Conservation (phyloP, 2,329 filamentous ascomycete genomes). For the Calonectria pseudoturangicola region DNA sequence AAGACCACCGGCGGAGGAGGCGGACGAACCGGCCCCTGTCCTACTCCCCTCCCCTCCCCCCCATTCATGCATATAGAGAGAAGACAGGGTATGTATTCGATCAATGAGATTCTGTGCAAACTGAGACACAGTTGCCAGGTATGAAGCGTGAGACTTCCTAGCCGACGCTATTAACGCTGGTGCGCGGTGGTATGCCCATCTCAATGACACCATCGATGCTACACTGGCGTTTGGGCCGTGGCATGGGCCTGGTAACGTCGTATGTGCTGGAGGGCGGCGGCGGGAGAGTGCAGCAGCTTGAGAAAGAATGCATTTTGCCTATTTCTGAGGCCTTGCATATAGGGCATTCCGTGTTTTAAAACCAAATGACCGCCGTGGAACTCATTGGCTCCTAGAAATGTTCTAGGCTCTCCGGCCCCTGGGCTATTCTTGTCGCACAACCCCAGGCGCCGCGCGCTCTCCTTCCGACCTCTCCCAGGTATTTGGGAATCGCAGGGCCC, state of each 20-base stretch:
- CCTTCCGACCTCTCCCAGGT: constrained; percentile 7
- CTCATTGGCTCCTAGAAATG: constrained; percentile 17
- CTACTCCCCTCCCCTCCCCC: background rate
- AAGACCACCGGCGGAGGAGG: background rate
- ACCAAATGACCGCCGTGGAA: background rate
- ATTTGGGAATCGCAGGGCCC: constrained; percentile 1
- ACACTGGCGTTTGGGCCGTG: constrained; percentile 7
- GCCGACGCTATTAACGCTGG: constrained; percentile 21
- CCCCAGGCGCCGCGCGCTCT: background rate
- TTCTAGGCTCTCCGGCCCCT: constrained; percentile 11
- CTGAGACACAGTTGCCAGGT: constrained; percentile 21
- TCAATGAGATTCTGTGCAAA: constrained; percentile 7
- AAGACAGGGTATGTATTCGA: constrained; percentile 6
- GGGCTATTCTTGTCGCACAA: constrained; percentile 7
- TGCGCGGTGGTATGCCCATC: constrained; percentile 21
- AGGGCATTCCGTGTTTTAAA: constrained; percentile 2
- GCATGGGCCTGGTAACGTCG: constrained; percentile 21
- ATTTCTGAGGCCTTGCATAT: background rate
- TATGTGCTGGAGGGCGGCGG: background rate
- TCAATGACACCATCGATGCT: constrained; percentile 24
- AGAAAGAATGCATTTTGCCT: background rate
- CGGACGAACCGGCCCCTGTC: constrained; percentile 20
- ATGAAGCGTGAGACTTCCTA: constrained; percentile 18
- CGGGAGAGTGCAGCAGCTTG: background rate
- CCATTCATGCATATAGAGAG: background rate